Base-by-base conservation (phyloP, 2,329 filamentous ascomycete genomes). In the Verticillium nubilum region DNA sequence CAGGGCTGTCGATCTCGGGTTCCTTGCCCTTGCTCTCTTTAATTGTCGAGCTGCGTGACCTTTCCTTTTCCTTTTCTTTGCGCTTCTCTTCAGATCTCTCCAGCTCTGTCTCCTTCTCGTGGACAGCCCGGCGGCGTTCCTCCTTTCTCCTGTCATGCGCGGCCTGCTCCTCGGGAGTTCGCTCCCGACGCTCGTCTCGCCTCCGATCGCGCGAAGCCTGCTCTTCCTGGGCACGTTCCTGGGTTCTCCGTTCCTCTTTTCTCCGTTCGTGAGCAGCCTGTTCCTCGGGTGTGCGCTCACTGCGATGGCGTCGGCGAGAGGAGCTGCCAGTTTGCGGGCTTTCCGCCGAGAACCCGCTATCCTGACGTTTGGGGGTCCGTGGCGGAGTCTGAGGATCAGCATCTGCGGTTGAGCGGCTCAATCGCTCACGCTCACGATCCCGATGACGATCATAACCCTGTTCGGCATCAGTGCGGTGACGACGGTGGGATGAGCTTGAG, bases 131-230 rank as follows among this genome's bases (percentile, higher is more conserved):
- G 47, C 61, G 76, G 28, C 78, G 76, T 64, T 82, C 80, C 58
- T 75, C 76, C 67, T 78, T 82, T 60, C 77, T 76, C 62, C 67
- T 77, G 1, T 84, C 81, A 58, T 82, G 78, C 2, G 75, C 78
- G 17, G 74, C 78, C 61, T 81, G 79, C 64, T 83, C 80, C 62
- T 82, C 79, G 1, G 74, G 70, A 2, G 77, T 80, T 59, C 79
- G 76, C 42, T 74, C 60, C 12, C 72, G 77, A 27, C 78, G 76
- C 64, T 82, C 80, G 57, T 75, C 76, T 67, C 78, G 82, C 60
- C 77, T 76, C 62, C 67, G 77, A 2, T 84, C 81, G 58, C 81
- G 78, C 2, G 75, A 78, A 19, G 74, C 78, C 61, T 81, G 79
- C 64, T 83, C 79, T 62, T 82, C 79, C 1, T 74, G 70, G 2